Percentiles rank a stretch among this genome's conserved stretches.
phyloP scores from a whole-genome alignment of 208 protist species.

The Porcisia deanei region DNA sequence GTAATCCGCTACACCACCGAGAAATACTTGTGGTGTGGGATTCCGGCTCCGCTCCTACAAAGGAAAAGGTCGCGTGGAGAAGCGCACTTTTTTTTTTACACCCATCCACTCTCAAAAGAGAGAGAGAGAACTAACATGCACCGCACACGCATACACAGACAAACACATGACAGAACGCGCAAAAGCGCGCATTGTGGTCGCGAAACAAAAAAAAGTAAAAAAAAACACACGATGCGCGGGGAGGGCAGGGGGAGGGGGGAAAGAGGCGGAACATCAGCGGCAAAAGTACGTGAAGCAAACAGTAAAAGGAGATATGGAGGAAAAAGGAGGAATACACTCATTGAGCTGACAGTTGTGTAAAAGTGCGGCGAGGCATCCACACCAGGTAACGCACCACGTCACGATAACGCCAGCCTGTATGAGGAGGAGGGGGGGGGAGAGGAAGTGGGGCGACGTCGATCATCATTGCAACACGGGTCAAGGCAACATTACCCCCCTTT shows the following conservation, averaged over 20 bases:
- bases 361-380: neutral
- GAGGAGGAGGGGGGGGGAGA: no score
- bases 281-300: constrained; percentile 6
- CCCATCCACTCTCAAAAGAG: neutral
- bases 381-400: neutral
- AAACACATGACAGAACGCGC: neutral
- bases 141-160: neutral
- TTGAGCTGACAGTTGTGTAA: no score
- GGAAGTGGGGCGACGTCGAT: no score
- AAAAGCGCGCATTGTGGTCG: neutral
- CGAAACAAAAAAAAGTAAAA: neutral
- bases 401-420: neutral
- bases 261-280: neutral
- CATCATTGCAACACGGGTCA: neutral
- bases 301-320: neutral
- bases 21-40: neutral
- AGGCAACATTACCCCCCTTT: neutral
- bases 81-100: neutral
- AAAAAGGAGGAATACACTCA: neutral
- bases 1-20: neutral
- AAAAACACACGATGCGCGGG: neutral
- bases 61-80: neutral
- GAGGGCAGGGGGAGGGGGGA: neutral
- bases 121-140: no score
- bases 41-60: neutral